Percentiles rank a stretch among this genome's conserved stretches.
These are phyloP conservation scores for Flaveria brownii DNA, from an alignment of 129 eudicot species.

Conservation along the genomic window DNA sequence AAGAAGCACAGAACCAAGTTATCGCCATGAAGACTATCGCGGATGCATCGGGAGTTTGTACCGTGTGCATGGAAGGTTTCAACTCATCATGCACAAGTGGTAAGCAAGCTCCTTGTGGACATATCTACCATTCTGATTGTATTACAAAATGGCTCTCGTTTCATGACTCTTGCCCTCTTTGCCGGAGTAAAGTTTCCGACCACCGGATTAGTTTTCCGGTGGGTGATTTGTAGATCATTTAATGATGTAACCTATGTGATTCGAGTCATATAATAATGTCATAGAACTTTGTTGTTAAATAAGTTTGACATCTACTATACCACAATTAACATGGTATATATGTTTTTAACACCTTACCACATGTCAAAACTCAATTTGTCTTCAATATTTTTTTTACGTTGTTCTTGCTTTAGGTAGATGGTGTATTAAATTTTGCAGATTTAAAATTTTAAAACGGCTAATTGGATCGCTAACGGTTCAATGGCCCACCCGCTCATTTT, in stretches of 20 bases:
- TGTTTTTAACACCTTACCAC: no score
- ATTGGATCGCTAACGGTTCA: no score
- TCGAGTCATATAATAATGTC: conserved; percentile 5
- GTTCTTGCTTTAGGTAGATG: no score
- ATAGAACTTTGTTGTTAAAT: neutral
- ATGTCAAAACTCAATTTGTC: no score
- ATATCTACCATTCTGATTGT: conserved; percentile 54
- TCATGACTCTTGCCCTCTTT: conserved; percentile 63
- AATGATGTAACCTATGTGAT: conserved; percentile 8
- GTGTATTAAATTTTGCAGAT: no score
- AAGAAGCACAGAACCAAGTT: conserved; percentile 26
- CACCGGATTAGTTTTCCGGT: conserved; percentile 21
- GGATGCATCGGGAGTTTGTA: conserved; percentile 26
- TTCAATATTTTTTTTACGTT: no score
- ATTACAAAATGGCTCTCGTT: conserved; percentile 51
- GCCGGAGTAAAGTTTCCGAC: conserved; percentile 47
- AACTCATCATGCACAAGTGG: conserved; percentile 14
- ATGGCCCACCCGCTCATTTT: no score
- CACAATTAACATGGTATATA: no score
- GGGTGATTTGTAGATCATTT: neutral
- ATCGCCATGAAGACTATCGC: conserved; percentile 21
- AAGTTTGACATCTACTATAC: neutral
- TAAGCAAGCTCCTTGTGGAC: conserved; percentile 54
- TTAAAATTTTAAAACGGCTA: no score
- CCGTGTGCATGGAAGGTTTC: conserved; percentile 53